These are phyloP conservation scores for Phlebiopsis flavidoalba DNA, from an alignment of 768 basidiomycete genomes.

Conservation along the genomic window DNA sequence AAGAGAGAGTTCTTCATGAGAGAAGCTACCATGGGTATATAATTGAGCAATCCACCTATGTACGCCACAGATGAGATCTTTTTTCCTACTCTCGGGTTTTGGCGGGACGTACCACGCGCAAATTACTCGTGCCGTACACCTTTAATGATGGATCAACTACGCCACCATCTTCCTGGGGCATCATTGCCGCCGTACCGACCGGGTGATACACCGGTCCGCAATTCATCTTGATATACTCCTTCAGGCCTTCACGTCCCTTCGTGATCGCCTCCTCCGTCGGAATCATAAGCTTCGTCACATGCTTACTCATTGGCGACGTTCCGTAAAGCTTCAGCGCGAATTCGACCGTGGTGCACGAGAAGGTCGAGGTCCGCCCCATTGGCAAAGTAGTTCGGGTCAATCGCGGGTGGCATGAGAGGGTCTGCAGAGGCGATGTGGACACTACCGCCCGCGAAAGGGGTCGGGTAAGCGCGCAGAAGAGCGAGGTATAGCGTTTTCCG, in stretches of 20 bases:
- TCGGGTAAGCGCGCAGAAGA: not conserved
- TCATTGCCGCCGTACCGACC: slow-evolving; percentile 32
- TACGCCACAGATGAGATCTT: not conserved
- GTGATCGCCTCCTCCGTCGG: not conserved
- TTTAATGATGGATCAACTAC: slow-evolving; percentile 4
- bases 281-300: not conserved
- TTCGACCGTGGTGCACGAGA: slow-evolving; percentile 1
- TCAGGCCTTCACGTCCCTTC: not conserved
- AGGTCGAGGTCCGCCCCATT: slow-evolving; percentile 6
- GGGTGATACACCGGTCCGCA: slow-evolving; percentile 2
- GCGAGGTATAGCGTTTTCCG: slow-evolving; percentile 20
- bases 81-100: not conserved
- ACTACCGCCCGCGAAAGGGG: not conserved
- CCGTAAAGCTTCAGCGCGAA: not conserved
- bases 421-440: slow-evolving; percentile 18
- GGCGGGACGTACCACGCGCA: not conserved
- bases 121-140: not conserved
- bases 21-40: not conserved
- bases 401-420: slow-evolving; percentile 5
- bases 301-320: not conserved
- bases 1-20: not conserved
- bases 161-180: not conserved
- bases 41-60: not conserved
- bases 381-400: slow-evolving; percentile 10
- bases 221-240: slow-evolving; percentile 1